Evolutionary conservation across 2,329 filamentous ascomycete genomes (phyloP), one percentile per base, ranked within the genome.

Genomic region (Penicillium frequentans): DNA sequence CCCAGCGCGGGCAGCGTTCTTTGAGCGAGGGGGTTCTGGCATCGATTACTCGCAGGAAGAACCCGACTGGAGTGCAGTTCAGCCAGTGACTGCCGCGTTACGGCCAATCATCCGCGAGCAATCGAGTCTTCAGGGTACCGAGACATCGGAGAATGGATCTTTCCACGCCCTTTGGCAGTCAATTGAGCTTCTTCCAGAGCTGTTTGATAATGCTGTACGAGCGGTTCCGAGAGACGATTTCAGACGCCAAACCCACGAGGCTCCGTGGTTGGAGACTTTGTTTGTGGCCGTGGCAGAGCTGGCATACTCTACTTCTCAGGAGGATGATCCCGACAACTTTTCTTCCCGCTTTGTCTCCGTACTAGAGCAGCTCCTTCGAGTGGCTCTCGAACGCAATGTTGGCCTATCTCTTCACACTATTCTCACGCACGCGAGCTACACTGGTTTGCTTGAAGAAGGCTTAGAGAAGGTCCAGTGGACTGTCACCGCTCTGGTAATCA

Each of bases 231-330:
- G 77, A 55, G 72, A 76, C 55, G 73, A 75, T 11, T 77, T 78
- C 46, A 71, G 72, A 45, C 70, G 75, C 37, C 74, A 79, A 61
- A 74, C 73, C 8, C 67, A 75, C 24, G 81, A 83, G 64, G 76
- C 76, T 39, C 70, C 74, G 14, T 83, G 81, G 80, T 64, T 84
- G 49, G 79, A 81, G 64, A 74, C 73, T 3, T 67, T 81, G n/a
- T 82, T 82, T 54, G 72, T 75, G 24, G 70, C 70, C 29, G 68
- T 80, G 44, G 70, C 73, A 8, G 73, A 79, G 55, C 63, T 74
- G 43, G 71, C 73, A 10, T 78, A 70, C 45, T 75, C 70, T 13
- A 69, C 68, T 13, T 64, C 68, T 16, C 70, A 73, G 46, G 63
- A 69, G 13, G 68, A 69, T 31, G 67, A 66, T 26, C 57, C 58